Evolutionary conservation across 2,329 filamentous ascomycete genomes (phyloP).

Genomic region (Teratosphaeria viscida): DNA sequence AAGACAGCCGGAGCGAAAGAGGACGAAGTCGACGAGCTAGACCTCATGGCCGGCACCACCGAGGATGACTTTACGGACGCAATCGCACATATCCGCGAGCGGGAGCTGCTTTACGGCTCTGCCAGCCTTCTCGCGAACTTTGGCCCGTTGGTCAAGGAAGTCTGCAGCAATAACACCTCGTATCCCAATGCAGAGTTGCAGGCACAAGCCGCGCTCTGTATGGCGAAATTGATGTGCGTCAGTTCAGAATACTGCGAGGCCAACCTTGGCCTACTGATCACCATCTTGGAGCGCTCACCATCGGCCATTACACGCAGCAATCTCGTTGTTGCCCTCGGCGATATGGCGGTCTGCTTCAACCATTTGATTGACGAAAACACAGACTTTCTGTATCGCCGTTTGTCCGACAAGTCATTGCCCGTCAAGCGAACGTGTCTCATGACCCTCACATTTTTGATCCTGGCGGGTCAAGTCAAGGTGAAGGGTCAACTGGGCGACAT

Average conservation of each 20-base stretch:
- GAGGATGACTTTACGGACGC: constrained; percentile 89
- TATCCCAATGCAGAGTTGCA: constrained; percentile 87
- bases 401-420: constrained; percentile 77
- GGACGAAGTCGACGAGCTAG: constrained; percentile 75
- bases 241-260: constrained; percentile 92
- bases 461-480: constrained; percentile 97
- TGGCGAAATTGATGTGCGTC: constrained; percentile 98
- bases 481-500: constrained; percentile 98
- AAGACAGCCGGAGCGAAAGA: constrained; percentile 38
- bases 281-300: constrained; percentile 88
- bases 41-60: constrained; percentile 91
- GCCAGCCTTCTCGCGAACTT: constrained; percentile 81
- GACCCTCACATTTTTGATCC: constrained; percentile 93
- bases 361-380: constrained; percentile 99
- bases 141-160: constrained; percentile 81
- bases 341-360: constrained; percentile 99
- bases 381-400: constrained; percentile 86
- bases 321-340: constrained; percentile 89
- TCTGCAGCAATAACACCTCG: constrained; percentile 87
- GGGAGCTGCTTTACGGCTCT: constrained; percentile 72
- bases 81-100: constrained; percentile 73
- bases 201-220: constrained; percentile 82
- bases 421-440: constrained; percentile 97
- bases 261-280: constrained; percentile 87
- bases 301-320: constrained; percentile 92